phyloP scores from a whole-genome alignment of 2,329 filamentous ascomycete genomes.

The Aciculosporium take region DNA sequence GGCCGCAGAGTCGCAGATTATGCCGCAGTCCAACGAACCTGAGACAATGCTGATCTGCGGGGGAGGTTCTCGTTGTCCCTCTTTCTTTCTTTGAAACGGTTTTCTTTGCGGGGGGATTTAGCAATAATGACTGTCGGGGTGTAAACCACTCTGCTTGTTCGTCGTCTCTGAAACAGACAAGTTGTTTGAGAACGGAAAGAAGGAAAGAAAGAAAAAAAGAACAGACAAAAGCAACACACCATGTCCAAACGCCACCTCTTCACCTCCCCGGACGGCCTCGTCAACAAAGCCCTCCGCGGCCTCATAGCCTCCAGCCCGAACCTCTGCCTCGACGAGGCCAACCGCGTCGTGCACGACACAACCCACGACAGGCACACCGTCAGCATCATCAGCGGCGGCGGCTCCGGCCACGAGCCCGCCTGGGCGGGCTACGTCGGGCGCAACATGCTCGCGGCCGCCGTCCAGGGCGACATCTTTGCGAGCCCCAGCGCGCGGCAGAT shows the following conservation, averaged over 20 bases:
- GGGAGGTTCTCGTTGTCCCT: too few species aligned
- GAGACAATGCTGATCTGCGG: too few species aligned
- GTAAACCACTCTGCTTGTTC: too few species aligned
- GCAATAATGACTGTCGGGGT: too few species aligned
- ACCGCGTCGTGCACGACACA: slow-evolving; percentile 37
- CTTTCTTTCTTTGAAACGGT: too few species aligned
- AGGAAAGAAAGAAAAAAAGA: too few species aligned
- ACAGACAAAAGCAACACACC: too few species aligned
- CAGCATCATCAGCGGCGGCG: slow-evolving; percentile 38
- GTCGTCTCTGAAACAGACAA: too few species aligned
- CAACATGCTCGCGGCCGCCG: slow-evolving; percentile 47
- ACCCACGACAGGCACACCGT: slow-evolving; percentile 29
- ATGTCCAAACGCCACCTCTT: slow-evolving; percentile 41
- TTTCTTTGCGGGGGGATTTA: too few species aligned
- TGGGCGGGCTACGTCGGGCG: slow-evolving; percentile 50
- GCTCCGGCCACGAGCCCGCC: slow-evolving; percentile 46
- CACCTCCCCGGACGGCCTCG: slow-evolving; percentile 36
- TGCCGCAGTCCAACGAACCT: too few species aligned
- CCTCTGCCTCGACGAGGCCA: slow-evolving; percentile 33
- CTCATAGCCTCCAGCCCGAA: slow-evolving; percentile 39
- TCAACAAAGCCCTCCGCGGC: slow-evolving; percentile 35
- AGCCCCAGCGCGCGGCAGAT: slow-evolving; percentile 50
- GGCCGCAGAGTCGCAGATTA: too few species aligned
- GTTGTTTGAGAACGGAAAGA: too few species aligned
- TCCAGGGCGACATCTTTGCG: slow-evolving; percentile 49